Base-by-base conservation (phyloP, 352 stramenopile genomes). In the Phytophthora melonis region DNA sequence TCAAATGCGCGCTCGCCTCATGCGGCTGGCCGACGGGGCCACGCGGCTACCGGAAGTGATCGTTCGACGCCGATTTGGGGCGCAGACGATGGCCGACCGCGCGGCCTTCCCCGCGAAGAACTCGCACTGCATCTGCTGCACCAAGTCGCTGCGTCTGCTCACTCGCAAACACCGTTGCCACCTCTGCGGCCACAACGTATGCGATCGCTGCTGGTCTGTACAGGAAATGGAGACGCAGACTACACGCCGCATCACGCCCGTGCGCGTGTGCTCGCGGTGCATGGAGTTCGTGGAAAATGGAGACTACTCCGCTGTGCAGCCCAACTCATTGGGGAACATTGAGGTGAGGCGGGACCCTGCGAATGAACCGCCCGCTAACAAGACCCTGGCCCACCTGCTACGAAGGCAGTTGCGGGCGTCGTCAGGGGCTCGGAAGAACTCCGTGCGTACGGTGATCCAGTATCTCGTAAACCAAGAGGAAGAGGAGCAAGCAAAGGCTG, bases 391-490 rank as follows among this genome's bases (percentile, higher is more conserved):
- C 45, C 63, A 45, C 18, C 49, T 76, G 10, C 39, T 86, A 3
- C 76, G 52, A 34, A 55, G 74, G 9, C 67, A 77, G 25, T 39
- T 83, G 21, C 63, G 49, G 0, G 41, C 67, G 1, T 72, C 82
- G 7, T 70, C 62, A 4, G 79, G 75, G 11, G 34, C 73, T 13
- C 66, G 67, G 14, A 69, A 80, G 21, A 76, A 60, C 3, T 77
- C 86, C 1, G 80, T 88, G 65, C 83, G 70, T 11, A 68, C 61
- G 14, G 81, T 92, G 25, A 90, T 90, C 70, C 83, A 88, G 63
- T 71, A 77, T 7, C 70, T 91, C 36, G 66, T 91, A 5, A 72
- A 72, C 43, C 65, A 81, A 18, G 68, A 77, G 27, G 63, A 55
- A 6, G 63, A 79, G 64, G 72, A 62, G 63, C 63, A 60, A 56